phyloP scores from a whole-genome alignment of 2,329 filamentous ascomycete species.

The Penicillium thymicola region DNA sequence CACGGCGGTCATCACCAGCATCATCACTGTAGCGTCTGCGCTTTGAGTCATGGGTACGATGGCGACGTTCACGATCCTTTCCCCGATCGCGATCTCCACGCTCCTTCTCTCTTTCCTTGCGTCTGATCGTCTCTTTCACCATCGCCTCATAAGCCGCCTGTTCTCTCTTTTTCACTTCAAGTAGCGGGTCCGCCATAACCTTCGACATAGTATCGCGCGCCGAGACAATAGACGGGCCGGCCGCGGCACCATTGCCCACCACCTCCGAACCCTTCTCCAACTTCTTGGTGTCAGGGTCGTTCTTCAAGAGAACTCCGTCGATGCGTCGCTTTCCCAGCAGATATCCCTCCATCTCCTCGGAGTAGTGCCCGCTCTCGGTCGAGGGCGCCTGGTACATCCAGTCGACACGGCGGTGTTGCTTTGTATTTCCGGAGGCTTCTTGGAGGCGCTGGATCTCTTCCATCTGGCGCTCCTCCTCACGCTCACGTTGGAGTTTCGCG shows the following conservation, averaged over 20 bases:
- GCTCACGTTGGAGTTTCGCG: conserved; percentile 85
- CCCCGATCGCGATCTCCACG: conserved; percentile 18
- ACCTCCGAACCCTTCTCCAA: conserved; percentile 65
- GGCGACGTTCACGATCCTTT: conserved; percentile 20
- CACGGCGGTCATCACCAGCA: conserved; percentile 21
- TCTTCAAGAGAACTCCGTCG: conserved; percentile 74
- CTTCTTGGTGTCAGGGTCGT: conserved; percentile 69
- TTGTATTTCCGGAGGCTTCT: conserved; percentile 80
- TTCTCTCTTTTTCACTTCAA: conserved; percentile 91
- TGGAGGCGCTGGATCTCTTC: conserved; percentile 89
- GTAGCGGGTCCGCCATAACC: conserved; percentile 82
- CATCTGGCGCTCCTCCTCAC: conserved; percentile 87
- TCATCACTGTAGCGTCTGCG: conserved; percentile 26
- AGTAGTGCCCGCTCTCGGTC: conserved; percentile 65
- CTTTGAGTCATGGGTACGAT: conserved; percentile 24
- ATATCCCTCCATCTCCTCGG: conserved; percentile 89
- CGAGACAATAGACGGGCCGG: conserved; percentile 60
- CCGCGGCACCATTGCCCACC: conserved; percentile 18
- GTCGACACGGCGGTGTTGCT: conserved; percentile 78
- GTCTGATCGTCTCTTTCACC: conserved; percentile 45
- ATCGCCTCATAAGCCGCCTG: conserved; percentile 68
- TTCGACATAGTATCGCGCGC: conserved; percentile 79
- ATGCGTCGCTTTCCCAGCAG: conserved; percentile 88
- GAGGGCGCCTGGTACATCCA: conserved; percentile 98
- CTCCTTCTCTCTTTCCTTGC: conserved; percentile 27